Conservation (phyloP, 768 basidiomycete species). For the Leccinellum luteum region DNA sequence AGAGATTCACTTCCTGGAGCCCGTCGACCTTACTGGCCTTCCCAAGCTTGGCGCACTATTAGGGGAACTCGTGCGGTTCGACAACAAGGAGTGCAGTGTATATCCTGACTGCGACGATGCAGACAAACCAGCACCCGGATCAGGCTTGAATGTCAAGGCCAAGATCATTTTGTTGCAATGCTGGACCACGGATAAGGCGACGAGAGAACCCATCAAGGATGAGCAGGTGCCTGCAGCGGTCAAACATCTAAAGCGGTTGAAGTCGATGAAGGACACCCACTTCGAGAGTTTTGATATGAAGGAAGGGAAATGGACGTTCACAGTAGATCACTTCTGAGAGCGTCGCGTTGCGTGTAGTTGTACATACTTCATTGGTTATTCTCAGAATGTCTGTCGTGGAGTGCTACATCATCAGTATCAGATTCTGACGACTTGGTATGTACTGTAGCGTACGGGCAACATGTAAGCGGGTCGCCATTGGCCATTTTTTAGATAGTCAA, state of each 20-base stretch:
- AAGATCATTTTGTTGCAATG: conserved; percentile 73
- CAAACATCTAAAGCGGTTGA: conserved; percentile 77
- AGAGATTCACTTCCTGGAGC: conserved; percentile 75
- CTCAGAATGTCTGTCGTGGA: background rate
- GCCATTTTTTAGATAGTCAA: conserved; percentile 14
- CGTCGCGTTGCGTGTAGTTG: background rate
- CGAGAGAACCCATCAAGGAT: conserved; percentile 87
- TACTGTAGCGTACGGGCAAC: conserved; percentile 12
- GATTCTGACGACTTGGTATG: background rate
- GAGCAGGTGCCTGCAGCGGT: conserved; percentile 62
- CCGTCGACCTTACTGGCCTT: conserved; percentile 85
- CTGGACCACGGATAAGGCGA: conserved; percentile 90
- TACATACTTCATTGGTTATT: background rate
- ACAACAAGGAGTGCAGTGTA: conserved; percentile 89
- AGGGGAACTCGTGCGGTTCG: conserved; percentile 85
- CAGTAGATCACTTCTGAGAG: conserved; percentile 87
- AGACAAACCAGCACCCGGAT: conserved; percentile 79
- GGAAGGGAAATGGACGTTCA: conserved; percentile 91
- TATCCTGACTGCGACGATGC: conserved; percentile 89
- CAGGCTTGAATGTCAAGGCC: conserved; percentile 88
- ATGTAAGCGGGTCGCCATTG: conserved; percentile 12
- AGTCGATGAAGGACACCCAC: conserved; percentile 80
- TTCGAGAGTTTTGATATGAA: conserved; percentile 78
- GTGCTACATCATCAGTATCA: conserved; percentile 11
- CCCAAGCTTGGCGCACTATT: conserved; percentile 76